Conservation (phyloP, 2,329 filamentous ascomycete genomes). For the Drechmeria coniospora region DNA sequence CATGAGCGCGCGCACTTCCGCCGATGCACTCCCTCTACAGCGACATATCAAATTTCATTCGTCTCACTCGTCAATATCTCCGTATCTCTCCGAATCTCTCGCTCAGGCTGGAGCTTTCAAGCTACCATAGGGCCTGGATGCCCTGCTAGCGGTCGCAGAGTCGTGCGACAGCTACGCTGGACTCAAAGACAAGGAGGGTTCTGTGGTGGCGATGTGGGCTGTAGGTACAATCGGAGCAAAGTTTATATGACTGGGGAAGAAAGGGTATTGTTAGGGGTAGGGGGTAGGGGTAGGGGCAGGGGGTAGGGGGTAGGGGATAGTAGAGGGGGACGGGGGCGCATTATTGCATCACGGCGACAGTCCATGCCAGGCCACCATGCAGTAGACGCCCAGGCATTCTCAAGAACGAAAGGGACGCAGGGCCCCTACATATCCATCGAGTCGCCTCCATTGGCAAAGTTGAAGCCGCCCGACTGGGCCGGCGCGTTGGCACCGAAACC, state of each 20-base stretch:
- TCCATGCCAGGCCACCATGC: no score
- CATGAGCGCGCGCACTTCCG: constrained; percentile 5
- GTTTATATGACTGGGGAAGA: constrained; percentile 5
- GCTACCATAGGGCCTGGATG: constrained; percentile 41
- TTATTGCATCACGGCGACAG: no score
- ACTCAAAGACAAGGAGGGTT: constrained; percentile 19
- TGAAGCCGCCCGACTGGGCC: constrained; percentile 68
- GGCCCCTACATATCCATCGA: constrained; percentile 45
- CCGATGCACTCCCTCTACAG: constrained; percentile 7
- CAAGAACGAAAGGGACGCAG: neutral
- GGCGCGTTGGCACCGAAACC: constrained; percentile 55
- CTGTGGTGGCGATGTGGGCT: constrained; percentile 17
- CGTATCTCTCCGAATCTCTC: constrained; percentile 8
- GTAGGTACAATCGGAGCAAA: constrained; percentile 8
- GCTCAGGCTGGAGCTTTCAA: constrained; percentile 48
- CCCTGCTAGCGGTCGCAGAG: constrained; percentile 10
- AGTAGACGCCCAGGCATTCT: neutral
- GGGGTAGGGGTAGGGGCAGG: no score
- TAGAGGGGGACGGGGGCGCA: neutral
- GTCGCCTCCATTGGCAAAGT: constrained; percentile 64
- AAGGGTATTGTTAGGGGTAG: constrained; percentile 3
- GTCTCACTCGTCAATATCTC: constrained; percentile 9
- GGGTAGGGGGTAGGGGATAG: no score
- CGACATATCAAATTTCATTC: constrained; percentile 5
- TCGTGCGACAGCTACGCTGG: constrained; percentile 20